phyloP scores from a whole-genome alignment of 2,329 filamentous ascomycete genomes.

The Botrytis fabae region DNA sequence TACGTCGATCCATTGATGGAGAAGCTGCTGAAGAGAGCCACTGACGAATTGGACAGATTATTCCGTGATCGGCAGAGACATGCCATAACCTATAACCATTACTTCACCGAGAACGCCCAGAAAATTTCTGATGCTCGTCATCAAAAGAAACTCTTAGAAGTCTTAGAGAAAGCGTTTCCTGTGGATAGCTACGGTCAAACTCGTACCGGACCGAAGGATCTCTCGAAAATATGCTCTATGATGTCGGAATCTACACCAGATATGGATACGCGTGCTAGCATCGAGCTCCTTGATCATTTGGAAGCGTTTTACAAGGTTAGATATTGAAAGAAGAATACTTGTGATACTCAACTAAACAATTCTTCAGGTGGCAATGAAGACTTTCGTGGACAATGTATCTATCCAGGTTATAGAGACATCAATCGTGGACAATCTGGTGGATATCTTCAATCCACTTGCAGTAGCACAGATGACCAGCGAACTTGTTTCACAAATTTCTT shows the following conservation, averaged over 20 bases:
- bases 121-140: background rate
- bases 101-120: background rate
- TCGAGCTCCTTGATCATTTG: background rate
- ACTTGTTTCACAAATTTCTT: background rate
- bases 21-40: background rate
- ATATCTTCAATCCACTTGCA: background rate
- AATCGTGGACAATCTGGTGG: background rate
- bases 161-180: background rate
- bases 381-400: background rate
- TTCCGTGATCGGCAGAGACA: background rate
- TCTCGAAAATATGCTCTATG: background rate
- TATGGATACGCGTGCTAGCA: background rate
- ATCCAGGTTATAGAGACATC: background rate
- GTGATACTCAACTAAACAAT: background rate
- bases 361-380: background rate
- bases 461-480: background rate
- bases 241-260: background rate
- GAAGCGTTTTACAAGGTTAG: background rate
- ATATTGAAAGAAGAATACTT: background rate
- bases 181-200: rapidly evolving
- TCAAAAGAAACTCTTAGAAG: background rate
- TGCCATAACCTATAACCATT: background rate
- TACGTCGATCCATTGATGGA: background rate
- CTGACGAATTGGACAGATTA: background rate
- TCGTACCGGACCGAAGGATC: background rate